Base-by-base conservation (phyloP, 2,329 filamentous ascomycete genomes). In the Zasmidium angulare region DNA sequence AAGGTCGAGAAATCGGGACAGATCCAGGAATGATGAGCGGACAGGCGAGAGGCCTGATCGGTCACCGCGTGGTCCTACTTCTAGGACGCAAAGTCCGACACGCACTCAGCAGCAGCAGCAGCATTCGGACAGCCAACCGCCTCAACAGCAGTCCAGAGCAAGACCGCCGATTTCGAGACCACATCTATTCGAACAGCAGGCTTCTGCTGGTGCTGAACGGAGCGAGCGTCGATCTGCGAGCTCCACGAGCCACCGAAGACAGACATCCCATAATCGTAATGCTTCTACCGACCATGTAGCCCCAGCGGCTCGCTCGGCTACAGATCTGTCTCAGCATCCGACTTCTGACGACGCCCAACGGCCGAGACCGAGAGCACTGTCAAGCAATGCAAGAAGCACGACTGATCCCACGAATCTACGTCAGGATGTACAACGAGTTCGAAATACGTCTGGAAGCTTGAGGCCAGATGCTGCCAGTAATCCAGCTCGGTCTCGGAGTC, bases 261-360 rank as follows among this genome's bases (percentile, higher is more conserved):
- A 65, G 36, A 58, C 59, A 14, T 63, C 58, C 14, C 53, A 72
- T 76, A 17, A 72, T 77, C 71, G 78, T 46, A 69, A 78, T 24
- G 77, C 82, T 12, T 69, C 36, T 17, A 69, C 48, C 3, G 31
- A 49, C 19, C 23, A 60, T 12, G 29, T 77, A 23, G 77, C 80
- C 53, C 81, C 82, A 46, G 82, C 84, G 12, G 79, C 83, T 21
- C 82, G 84, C 21, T 90, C 89, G 19, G 84, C 87, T 50, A 89
- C 85, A 1, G 89, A 92, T 68, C 76, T 91, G 1, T 74, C 74
- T 19, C 70, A 75, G 19, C 65, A 72, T 10, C 72, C 74, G 9
- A 63, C 68, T 22, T 70, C 70, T 2, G 70, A 71, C 6, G 63
- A 68, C n/a, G 57, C 60, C 46, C 54, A 64, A 29, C 54, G 68